Base-by-base conservation (phyloP, 2,329 filamentous ascomycete genomes). In the Sporothrix phasma region DNA sequence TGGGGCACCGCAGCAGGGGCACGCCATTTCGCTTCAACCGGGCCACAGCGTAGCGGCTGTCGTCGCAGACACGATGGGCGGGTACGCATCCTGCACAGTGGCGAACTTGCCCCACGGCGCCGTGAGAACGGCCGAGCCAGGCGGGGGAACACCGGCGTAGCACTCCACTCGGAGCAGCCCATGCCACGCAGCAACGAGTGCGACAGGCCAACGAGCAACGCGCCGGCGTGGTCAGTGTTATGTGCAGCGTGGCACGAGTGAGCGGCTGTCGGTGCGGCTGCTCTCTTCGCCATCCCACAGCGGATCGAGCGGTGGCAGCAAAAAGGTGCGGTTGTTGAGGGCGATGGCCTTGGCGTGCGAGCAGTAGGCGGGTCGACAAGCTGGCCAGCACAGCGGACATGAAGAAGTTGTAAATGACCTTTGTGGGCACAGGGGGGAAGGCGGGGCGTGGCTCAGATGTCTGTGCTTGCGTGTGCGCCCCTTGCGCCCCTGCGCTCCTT, bases 171-270 rank as follows among this genome's bases (percentile, higher is more conserved):
- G 22, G 80, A 73, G 1, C 76, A 76, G 15, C 78, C 70, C 45
- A 85, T 72, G 6, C 79, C 81, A 43, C 77, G 74, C 47, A 81
- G 79, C 45, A 76, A 70, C 3, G 79, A 76, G 58, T 84, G 75
- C 45, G 75, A 76, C 29, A 85, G 69, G 47, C 77, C 78, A 29
- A 84, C 74, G 15, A 85, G 72, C 7, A 86, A 73, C 11, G 77
- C 77, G 2, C 83, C 83, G 0, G 80, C 81, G 81, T 84, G 5
- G 83, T 85, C 60, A 85, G 70, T 66, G 83, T 82, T 8, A 80
- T 76, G 56, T 79, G 78, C 17, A 85, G 76, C 6, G 80, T 83
- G 2, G 79, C 82, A 76, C 66, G 24, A 82, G 72, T 2, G 80
- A 66, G 26, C 70, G 67, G 37, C 63, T 54, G 17, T 67, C 64